phyloP scores from a whole-genome alignment of 176 grass and related monocot species.

The Phoenix dactylifera region DNA sequence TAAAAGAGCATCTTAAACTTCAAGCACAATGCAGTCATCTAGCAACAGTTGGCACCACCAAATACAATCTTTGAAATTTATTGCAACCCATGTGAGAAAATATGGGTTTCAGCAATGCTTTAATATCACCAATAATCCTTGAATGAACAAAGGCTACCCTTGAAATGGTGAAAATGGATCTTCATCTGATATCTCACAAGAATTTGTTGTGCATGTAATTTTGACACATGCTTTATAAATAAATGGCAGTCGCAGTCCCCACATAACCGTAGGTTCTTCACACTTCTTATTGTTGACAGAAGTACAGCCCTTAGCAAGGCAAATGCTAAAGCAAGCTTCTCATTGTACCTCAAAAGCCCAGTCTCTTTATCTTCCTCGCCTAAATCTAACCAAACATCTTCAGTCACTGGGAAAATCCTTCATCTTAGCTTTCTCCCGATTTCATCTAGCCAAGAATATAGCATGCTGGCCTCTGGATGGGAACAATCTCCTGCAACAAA shows the following conservation, averaged over 20 bases:
- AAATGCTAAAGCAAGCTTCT: constrained; percentile 13
- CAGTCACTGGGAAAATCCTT: background rate
- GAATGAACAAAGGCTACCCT: too few species aligned
- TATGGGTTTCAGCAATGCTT: too few species aligned
- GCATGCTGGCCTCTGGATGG: too few species aligned
- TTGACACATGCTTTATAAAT: constrained; percentile 9
- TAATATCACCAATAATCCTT: too few species aligned
- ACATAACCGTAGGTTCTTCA: constrained; percentile 8
- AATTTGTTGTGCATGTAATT: too few species aligned
- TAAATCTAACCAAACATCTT: background rate
- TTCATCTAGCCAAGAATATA: too few species aligned
- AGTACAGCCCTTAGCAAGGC: background rate
- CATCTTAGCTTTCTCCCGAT: too few species aligned
- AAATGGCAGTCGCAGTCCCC: constrained; percentile 7
- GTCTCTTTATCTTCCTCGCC: constrained; percentile 15
- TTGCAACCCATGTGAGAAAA: too few species aligned
- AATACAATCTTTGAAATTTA: too few species aligned
- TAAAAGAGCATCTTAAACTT: too few species aligned
- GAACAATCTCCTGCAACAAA: background rate
- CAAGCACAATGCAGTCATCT: background rate
- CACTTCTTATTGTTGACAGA: background rate
- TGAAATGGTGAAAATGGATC: too few species aligned
- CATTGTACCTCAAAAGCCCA: constrained; percentile 7
- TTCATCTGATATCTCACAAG: too few species aligned
- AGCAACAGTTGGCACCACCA: background rate